Evolutionary conservation across 106 monocot genomes (phyloP), one percentile per base, ranked within the genome.

Genomic region (Dendrobium huoshanense): DNA sequence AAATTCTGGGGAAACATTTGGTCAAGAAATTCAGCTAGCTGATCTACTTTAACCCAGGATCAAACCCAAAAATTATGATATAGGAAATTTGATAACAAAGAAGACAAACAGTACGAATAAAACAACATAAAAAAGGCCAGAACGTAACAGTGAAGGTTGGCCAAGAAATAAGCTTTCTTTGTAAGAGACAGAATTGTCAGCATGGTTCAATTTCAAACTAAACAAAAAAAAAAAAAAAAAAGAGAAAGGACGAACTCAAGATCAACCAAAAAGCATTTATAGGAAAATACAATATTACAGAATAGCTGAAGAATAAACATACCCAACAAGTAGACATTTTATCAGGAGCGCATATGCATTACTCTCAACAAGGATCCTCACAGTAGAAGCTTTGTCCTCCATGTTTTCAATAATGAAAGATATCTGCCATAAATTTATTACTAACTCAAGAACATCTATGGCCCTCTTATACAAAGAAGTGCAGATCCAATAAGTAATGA

Each of bases 241-340:
- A 59, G 2, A 22, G 33, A 33, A 70, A 65, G 13, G 10, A 25
- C 15, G 70, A 5, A 16, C 70, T 70, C 33, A 70, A 70, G 9
- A n/a, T 33, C 15, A 29, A 37, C 11, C 33, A 29, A 37, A 70
- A 70, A 70, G 13, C 33, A 70, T 70, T 70, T 11, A 70, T 11
- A 70, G 13, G 70, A 10, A 41, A 64, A 43, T 65, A 33, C 37
- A 41, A 25, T 15, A n/a, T 22, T 17, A 55, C 17, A 41, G 40
- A 55, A 48, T 33, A 72, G 56, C 48, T 44, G 13, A 29, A n/a
- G 41, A 54, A 70, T 41, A 27, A 49, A 19, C 83, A 67, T 89
- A 97, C 97, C 94, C 91, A 37, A 91, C 82, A 85, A 91, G 40
- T 61, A 97, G 84, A 84, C 92, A 92, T n/a, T 73, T 80, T 13